phyloP scores from a whole-genome alignment of 2,329 filamentous ascomycete species.

The Phialophora expanda region DNA sequence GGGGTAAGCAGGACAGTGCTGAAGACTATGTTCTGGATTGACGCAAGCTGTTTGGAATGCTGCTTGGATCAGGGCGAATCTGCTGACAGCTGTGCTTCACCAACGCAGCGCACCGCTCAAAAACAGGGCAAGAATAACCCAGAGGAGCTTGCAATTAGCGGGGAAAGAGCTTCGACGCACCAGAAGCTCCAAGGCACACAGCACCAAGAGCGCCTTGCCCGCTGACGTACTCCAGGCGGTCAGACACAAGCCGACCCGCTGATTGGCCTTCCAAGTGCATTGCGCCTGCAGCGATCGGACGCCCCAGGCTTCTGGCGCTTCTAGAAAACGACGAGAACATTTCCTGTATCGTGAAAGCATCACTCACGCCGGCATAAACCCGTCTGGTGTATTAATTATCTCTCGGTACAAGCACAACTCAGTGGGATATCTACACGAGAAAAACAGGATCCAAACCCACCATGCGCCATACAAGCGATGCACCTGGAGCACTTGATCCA shows the following conservation, averaged over 20 bases:
- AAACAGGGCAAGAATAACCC: constrained; percentile 23
- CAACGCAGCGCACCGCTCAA: constrained; percentile 6
- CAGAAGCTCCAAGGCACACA: constrained; percentile 1
- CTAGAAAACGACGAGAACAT: constrained; percentile 35
- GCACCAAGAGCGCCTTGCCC: background rate
- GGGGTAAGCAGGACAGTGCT: constrained; percentile 6
- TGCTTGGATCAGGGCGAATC: constrained; percentile 2
- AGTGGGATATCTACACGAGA: constrained; percentile 38
- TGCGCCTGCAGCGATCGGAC: background rate
- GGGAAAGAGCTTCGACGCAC: constrained; percentile 1
- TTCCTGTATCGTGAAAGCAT: background rate
- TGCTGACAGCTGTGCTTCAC: constrained; percentile 9
- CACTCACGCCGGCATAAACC: background rate
- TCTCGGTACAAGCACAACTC: constrained; percentile 30
- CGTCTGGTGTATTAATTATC: constrained; percentile 11
- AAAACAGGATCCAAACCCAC: constrained; percentile 31
- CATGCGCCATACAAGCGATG: constrained; percentile 34
- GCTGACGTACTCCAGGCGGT: constrained; percentile 11
- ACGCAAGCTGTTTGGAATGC: constrained; percentile 9
- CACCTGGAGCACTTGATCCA: constrained; percentile 15
- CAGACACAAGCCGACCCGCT: background rate
- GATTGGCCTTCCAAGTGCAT: background rate
- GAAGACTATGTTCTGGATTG: constrained; percentile 4
- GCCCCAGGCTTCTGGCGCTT: constrained; percentile 24
- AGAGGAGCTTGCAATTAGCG: background rate